phyloP scores from a whole-genome alignment of 2,329 filamentous ascomycete species.

The Cryphonectria radicalis region DNA sequence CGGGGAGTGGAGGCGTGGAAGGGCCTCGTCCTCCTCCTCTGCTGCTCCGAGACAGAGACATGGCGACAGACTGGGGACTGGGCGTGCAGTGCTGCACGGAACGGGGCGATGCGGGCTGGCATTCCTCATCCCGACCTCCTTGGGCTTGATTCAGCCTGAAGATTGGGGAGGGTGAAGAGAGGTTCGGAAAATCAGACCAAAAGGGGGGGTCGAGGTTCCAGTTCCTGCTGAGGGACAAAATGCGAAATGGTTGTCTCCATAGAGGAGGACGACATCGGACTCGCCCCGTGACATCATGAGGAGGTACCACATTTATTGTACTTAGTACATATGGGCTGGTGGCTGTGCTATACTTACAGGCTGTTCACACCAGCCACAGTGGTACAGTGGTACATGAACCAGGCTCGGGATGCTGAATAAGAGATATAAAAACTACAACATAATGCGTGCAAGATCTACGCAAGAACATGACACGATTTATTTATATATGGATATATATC shows the following conservation, averaged over 20 bases:
- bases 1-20: constrained; percentile 40
- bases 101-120: constrained; percentile 51
- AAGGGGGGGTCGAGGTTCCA: background rate
- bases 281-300: constrained; percentile 13
- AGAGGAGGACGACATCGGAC: background rate
- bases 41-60: constrained; percentile 11
- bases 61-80: constrained; percentile 13
- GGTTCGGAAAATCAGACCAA: background rate
- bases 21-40: constrained; percentile 11
- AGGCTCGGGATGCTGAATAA: constrained; percentile 1
- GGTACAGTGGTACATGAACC: background rate
- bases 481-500: no score
- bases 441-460: background rate
- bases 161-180: background rate
- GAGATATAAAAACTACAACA: background rate
- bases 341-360: background rate
- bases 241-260: constrained; percentile 3
- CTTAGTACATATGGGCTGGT: background rate
- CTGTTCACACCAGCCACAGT: constrained; percentile 2
- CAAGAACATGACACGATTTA: no score
- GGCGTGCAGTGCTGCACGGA: constrained; percentile 37
- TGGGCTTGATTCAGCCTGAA: constrained; percentile 23
- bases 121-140: constrained; percentile 64
- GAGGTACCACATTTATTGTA: background rate
- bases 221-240: background rate